Evolutionary conservation across 345 rosid species (phyloP), one percentile per base, ranked within the genome.

Genomic region (Rhizophora apiculata): DNA sequence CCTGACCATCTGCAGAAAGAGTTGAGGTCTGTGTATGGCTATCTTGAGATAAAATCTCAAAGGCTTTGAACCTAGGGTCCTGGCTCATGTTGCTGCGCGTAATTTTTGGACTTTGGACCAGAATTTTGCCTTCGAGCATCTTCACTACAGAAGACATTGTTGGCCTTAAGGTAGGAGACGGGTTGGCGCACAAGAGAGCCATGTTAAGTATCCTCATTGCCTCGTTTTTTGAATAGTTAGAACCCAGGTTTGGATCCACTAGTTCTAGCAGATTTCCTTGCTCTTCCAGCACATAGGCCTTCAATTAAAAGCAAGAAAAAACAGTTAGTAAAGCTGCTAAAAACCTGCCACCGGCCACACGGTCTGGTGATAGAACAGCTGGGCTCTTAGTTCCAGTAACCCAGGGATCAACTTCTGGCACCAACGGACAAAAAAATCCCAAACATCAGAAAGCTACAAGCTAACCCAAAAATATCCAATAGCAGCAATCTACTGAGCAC

Each of bases 231-330:
- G 89, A 68, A 70, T 79, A 88, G 21, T 72, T 46, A 26, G 86
- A 76, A 69, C 92, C 92, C 0, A 94, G 96, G 62, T 29, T 68
- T 5, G 84, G 86, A 77, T 91, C 98, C 61, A 94, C 96, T 0
- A 94, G 93, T 63, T 91, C 93, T 1, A 91, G 80, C 27, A 94
- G 89, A 71, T 83, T 94, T 54, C 95, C 98, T 85, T 89, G 90
- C 76, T 91, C 98, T 89, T 89, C 96, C 78, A 83, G 84, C 24
- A 94, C 97, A 66, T 87, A 91, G 39, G 98, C 98, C 98, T 88
- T 92, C 3, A 71, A 43, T 13, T 43, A 11, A 5, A 43, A 43
- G 49, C 16, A 43, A 13, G 18, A 43, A 43, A 43, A 43, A 11
- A 13, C 49, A 43, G 19, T 43, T 3, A 43, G 19, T 15, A 43